These are phyloP conservation scores for Cynara cardunculus DNA, from an alignment of 129 eudicot genomes.

Conservation along the genomic window DNA sequence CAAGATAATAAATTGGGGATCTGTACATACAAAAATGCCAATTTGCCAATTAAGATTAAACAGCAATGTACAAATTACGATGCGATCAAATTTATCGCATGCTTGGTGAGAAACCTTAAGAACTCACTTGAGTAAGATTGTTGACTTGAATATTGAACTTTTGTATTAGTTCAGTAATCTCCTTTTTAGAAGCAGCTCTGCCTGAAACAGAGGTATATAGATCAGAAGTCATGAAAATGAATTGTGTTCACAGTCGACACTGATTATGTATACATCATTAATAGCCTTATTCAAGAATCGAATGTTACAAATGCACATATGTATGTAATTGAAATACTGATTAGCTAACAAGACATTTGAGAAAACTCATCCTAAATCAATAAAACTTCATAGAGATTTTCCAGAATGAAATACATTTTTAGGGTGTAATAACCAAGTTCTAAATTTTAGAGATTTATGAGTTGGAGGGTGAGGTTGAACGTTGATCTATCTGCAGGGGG, in stretches of 20 bases:
- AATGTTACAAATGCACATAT: neutral
- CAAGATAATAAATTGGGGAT: no score
- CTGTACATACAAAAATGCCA: neutral
- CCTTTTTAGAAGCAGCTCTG: slow-evolving; percentile 58
- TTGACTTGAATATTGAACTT: slow-evolving; percentile 94
- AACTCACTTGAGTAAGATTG: slow-evolving; percentile 92
- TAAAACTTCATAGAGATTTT: neutral
- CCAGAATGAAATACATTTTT: neutral
- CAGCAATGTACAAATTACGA: neutral
- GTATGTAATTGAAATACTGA: neutral
- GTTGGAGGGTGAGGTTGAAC: no score
- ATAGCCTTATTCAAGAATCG: slow-evolving; percentile 6
- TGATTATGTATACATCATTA: neutral
- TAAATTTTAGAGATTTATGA: no score
- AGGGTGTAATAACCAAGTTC: no score
- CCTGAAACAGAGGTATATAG: slow-evolving; percentile 44
- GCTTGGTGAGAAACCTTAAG: neutral
- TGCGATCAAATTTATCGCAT: neutral
- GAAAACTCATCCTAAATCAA: neutral
- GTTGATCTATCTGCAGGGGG: no score
- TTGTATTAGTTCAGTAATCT: slow-evolving; percentile 59
- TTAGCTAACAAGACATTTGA: neutral
- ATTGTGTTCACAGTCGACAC: neutral
- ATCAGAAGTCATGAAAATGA: neutral
- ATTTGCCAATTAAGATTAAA: neutral